Conservation (phyloP, 371 early-diverging fungal genomes). For the Mortierella sp. region DNA sequence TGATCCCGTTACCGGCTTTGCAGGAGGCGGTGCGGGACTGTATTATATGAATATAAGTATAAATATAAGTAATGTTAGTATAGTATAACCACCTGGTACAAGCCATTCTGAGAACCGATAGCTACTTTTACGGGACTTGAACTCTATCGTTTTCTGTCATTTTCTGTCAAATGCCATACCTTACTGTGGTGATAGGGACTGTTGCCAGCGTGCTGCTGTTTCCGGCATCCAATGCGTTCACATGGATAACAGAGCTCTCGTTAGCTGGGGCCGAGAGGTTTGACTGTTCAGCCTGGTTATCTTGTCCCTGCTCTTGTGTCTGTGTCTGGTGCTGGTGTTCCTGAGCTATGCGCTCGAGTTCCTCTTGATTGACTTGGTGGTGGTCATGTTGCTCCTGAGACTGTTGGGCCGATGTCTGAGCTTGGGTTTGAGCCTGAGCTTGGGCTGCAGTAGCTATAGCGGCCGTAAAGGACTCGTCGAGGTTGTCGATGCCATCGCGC, state of each 20-base stretch:
- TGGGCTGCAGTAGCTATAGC: conserved; percentile 34
- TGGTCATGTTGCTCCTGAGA: conserved; percentile 33
- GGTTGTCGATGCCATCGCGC: conserved; percentile 25
- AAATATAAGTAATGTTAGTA: neutral
- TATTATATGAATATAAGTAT: neutral
- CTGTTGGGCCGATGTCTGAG: conserved; percentile 6
- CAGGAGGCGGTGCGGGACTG: conserved; percentile 22
- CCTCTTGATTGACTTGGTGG: conserved; percentile 20
- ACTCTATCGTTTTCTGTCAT: too few species aligned
- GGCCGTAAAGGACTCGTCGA: conserved; percentile 29
- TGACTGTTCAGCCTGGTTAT: conserved; percentile 14
- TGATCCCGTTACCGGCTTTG: conserved; percentile 75
- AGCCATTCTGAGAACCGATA: too few species aligned
- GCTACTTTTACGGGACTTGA: too few species aligned
- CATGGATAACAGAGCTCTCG: conserved; percentile 24
- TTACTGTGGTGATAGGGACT: conserved; percentile 25
- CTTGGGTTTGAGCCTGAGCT: conserved; percentile 9
- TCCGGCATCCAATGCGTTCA: conserved; percentile 22
- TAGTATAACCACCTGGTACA: neutral
- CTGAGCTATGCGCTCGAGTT: conserved; percentile 37
- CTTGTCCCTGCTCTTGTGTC: conserved; percentile 9
- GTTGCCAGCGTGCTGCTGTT: conserved; percentile 42
- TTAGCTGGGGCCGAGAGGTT: conserved; percentile 9
- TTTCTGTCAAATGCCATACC: conserved; percentile 9
- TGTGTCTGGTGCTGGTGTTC: conserved; percentile 11